These are phyloP conservation scores for Bipolaris cookei DNA, from an alignment of 2,329 filamentous ascomycete genomes.

Conservation along the genomic window DNA sequence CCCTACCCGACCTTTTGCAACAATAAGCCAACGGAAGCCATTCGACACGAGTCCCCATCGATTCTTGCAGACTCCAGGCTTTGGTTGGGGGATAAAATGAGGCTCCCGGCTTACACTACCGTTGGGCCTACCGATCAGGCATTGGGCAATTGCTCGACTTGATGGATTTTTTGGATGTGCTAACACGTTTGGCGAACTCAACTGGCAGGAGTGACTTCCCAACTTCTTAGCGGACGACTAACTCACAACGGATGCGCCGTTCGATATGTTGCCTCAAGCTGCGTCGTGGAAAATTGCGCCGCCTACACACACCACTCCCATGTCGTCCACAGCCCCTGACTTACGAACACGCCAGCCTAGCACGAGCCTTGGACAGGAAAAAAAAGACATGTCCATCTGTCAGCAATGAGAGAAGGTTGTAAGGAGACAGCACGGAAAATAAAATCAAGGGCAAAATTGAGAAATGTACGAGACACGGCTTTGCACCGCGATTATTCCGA, in stretches of 20 bases:
- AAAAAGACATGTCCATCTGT: background rate
- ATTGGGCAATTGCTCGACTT: background rate
- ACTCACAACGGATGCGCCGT: background rate
- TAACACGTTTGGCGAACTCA: background rate
- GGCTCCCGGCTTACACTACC: slow-evolving; percentile 3
- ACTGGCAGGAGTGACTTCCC: slow-evolving; percentile 1
- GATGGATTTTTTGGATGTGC: background rate
- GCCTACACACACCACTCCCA: slow-evolving; percentile 1
- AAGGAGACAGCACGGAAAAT: slow-evolving; percentile 4
- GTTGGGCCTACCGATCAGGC: background rate
- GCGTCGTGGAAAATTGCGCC: slow-evolving; percentile 5
- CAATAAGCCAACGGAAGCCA: background rate
- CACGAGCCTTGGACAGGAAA: background rate
- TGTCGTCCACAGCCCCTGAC: background rate
- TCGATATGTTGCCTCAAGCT: background rate
- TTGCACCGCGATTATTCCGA: slow-evolving; percentile 9
- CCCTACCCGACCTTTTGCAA: background rate
- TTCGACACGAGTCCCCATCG: background rate
- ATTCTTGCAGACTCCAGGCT: background rate
- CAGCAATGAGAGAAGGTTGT: slow-evolving; percentile 4
- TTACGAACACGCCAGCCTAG: background rate
- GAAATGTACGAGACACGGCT: slow-evolving; percentile 7
- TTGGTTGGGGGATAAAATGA: background rate
- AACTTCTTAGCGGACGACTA: background rate
- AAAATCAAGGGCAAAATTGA: background rate